Evolutionary conservation across 495 filamentous ascomycete species (phyloP).

Genomic region (Recurvomyces mirabilis): DNA sequence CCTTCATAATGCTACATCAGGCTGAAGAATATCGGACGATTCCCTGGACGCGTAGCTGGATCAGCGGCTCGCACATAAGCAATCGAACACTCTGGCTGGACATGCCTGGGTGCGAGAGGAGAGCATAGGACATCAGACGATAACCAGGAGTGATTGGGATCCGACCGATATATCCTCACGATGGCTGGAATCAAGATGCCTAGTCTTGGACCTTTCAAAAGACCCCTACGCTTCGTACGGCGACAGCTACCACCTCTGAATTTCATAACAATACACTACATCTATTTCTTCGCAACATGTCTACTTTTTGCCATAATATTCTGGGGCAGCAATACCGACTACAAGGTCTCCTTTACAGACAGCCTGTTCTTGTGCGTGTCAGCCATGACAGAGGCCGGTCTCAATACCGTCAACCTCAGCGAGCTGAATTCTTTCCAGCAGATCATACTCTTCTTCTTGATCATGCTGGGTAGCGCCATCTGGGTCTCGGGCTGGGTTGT

Average conservation of each 20-base stretch:
- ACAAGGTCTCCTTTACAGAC: conserved; percentile 56
- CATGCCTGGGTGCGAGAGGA: too few species aligned
- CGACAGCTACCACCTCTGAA: conserved; percentile 46
- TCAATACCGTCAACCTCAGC: conserved; percentile 47
- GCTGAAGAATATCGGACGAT: too few species aligned
- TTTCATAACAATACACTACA: conserved; percentile 59
- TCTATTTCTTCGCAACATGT: conserved; percentile 60
- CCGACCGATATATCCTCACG: too few species aligned
- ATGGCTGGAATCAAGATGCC: too few species aligned
- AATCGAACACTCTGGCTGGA: too few species aligned
- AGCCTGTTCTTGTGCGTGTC: conserved; percentile 64
- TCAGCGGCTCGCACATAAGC: too few species aligned
- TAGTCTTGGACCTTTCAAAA: conserved; percentile 19
- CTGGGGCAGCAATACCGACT: conserved; percentile 53
- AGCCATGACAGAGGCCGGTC: conserved; percentile 65
- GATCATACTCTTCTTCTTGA: conserved; percentile 56
- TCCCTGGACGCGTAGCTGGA: too few species aligned
- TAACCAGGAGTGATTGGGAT: too few species aligned
- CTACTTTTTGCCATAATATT: conserved; percentile 61
- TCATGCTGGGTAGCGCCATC: conserved; percentile 61
- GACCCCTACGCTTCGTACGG: conserved; percentile 17
- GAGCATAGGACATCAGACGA: too few species aligned
- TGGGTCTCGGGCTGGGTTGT: conserved; percentile 54
- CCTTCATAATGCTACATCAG: too few species aligned
- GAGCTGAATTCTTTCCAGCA: conserved; percentile 73